Base-by-base conservation (phyloP, 1,284 basidiomycete genomes). In the Amanita bisporigera region DNA sequence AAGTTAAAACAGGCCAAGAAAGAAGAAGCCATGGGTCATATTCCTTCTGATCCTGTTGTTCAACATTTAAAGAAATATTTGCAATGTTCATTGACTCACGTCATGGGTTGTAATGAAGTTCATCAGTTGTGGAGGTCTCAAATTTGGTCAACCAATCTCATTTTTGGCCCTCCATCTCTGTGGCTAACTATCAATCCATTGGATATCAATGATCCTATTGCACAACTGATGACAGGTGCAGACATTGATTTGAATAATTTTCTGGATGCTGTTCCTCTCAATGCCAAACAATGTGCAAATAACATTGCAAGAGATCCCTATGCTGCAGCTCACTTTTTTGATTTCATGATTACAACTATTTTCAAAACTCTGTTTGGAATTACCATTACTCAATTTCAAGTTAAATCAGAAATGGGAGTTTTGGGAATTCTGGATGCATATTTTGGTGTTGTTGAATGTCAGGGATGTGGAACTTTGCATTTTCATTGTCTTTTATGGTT, bases 191-290 rank as follows among this genome's bases (percentile, higher is more conserved):
- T 77, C 11, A 81, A 78, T 70, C 72, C 73, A 0, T 67, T n/a
- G 1, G 74, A 77, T 59, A 65, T 71, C 0, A 71, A 74, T 19
- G 71, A 80, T 62, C 77, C 78, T 1, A 70, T 74, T 31, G 78
- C 72, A 0, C 81, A 84, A 63, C 66, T 83, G 0, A 75, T 84
- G 40, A 75, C 76, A 0, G 80, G 83, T 0, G 75, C 77, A 54
- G 60, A 81, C 0, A 81, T 84, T 19, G 72, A 82, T 57, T 49
- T 84, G 40, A n/a, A 63, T 36, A 6, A 52, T 50, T 54, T 63
- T 6, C 2, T 63, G 33, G 47, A 50, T 17, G 52, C 11, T 19
- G n/a, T n/a, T n/a, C n/a, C n/a, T n/a, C n/a, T n/a, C n/a, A n/a
- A n/a, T n/a, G n/a, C n/a, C n/a, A n/a, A 49, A 26, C 2, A 45